Conservation (phyloP, 805 yeast genomes). For the Blastobotrys attinorum region DNA sequence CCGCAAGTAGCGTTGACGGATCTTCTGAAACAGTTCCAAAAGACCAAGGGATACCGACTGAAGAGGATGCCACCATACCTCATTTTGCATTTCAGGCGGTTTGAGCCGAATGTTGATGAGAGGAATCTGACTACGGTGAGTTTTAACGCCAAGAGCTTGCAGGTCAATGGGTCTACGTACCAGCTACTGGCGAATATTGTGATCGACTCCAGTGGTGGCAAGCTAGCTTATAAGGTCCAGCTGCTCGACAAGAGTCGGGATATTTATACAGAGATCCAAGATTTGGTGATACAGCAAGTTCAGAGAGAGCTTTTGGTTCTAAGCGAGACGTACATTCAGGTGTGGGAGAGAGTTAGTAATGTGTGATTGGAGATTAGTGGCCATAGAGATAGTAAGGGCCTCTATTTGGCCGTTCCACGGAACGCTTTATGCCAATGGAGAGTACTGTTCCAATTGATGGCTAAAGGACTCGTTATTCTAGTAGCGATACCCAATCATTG, state of each 20-base stretch:
- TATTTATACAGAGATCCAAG: conserved; percentile 54
- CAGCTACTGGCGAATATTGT: conserved; percentile 44
- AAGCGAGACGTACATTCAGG: conserved; percentile 55
- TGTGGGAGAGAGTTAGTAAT: too few species aligned
- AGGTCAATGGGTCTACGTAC: conserved; percentile 29
- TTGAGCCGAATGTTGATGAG: conserved; percentile 29
- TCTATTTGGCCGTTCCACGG: neutral
- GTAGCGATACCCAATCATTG: too few species aligned
- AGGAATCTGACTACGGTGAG: conserved; percentile 56
- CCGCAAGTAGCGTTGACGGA: conserved; percentile 43
- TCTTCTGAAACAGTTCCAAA: conserved; percentile 35
- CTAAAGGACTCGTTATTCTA: too few species aligned
- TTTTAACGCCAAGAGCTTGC: conserved; percentile 39
- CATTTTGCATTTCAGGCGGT: conserved; percentile 51
- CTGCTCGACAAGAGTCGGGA: conserved; percentile 33
- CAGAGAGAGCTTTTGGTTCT: conserved; percentile 55
- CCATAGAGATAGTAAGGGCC: neutral
- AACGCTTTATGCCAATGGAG: too few species aligned
- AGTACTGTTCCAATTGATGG: too few species aligned
- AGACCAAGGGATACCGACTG: conserved; percentile 34
- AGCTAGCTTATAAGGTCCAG: conserved; percentile 44
- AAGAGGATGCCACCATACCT: conserved; percentile 44
- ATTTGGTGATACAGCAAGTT: conserved; percentile 38
- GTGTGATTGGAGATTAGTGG: too few species aligned
- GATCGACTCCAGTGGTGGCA: conserved; percentile 23